Base-by-base conservation (phyloP, 2,329 filamentous ascomycete genomes). In the Pestalotiopsis sp. region DNA sequence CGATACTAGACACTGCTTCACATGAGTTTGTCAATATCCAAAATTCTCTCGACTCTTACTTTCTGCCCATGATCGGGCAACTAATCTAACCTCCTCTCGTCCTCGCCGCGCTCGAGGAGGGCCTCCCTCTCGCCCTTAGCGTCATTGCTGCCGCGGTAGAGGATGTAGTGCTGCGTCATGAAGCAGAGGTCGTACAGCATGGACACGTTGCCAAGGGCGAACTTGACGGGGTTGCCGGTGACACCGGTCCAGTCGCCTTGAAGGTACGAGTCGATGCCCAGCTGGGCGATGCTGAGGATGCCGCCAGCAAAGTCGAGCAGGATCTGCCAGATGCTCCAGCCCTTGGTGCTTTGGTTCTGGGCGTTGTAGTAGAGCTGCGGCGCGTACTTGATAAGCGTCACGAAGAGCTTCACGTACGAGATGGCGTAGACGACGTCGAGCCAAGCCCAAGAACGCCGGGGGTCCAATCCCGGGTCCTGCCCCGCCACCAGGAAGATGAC, bases 321-420 rank as follows among this genome's bases (percentile, higher is more conserved):
- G 74, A 98, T 95, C 78, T 94, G 91, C 70, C 84, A 84, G 72
- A 98, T 98, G 75, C 90, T 92, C 94, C 95, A 98, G 49, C 96
- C 96, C 23, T 87, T 82, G 0, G 96, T 98, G 68, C 93, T 97
- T 77, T 91, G 88, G 76, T 95, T 94, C 75, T 90, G 90, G 78
- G 92, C 94, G 83, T 98, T 98, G 74, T 92, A 86, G 76, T 92
- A 85, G 49, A 93, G 89, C 84, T 97, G 94, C 4, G 96, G 96
- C 61, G 94, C 90, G 81, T 98, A 98, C 83, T 99, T 99, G 81
- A 97, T 88, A 31, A 98, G 83, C 0, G 95, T 97, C 72, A 97
- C 89, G 67, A 95, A 80, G 41, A 99, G 85, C 82, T 99, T 99
- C 78, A 97, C 91, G 78, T 97, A 97, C 57, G 93, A 94, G 39